phyloP scores from a whole-genome alignment of 169 alveolate species.

The Cryptosporidium felis region DNA sequence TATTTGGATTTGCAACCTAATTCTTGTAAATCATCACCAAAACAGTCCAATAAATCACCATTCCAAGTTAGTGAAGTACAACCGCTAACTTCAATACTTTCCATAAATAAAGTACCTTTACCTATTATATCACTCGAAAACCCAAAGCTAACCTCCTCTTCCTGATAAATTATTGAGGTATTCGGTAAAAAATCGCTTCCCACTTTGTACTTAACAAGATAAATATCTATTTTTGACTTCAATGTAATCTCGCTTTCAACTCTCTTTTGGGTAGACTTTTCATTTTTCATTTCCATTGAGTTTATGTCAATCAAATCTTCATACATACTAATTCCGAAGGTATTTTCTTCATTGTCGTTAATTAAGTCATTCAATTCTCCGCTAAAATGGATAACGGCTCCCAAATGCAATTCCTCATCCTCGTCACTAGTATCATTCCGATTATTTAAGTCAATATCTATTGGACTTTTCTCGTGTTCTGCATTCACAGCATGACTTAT shows the following conservation, averaged over 20 bases:
- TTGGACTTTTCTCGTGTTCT: no score
- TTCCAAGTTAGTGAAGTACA: constrained; percentile 13
- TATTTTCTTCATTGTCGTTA: constrained; percentile 16
- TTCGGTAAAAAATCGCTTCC: background rate
- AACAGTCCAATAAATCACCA: constrained; percentile 35
- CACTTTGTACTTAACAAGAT: constrained; percentile 11
- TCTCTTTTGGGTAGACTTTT: background rate
- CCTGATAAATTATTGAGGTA: background rate
- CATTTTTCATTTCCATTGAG: background rate
- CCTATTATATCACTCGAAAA: constrained; percentile 46
- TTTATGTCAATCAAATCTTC: constrained; percentile 44
- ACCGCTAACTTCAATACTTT: constrained; percentile 1
- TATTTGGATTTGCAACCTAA: background rate
- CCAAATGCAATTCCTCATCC: background rate
- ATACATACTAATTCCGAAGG: constrained; percentile 67
- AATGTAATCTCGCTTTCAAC: constrained; percentile 23
- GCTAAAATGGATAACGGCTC: background rate
- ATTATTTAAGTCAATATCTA: no score
- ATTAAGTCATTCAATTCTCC: constrained; percentile 12
- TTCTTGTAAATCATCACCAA: no score
- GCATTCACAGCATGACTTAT: no score
- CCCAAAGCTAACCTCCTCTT: background rate
- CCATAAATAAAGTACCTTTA: constrained; percentile 7
- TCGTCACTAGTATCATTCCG: no score
- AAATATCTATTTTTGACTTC: constrained; percentile 27